A percentile compares a stretch with the other conserved stretches of the same genome.
Evolutionary conservation across 2,329 filamentous ascomycete genomes (phyloP).

Genomic region (Microdochium nivale): DNA sequence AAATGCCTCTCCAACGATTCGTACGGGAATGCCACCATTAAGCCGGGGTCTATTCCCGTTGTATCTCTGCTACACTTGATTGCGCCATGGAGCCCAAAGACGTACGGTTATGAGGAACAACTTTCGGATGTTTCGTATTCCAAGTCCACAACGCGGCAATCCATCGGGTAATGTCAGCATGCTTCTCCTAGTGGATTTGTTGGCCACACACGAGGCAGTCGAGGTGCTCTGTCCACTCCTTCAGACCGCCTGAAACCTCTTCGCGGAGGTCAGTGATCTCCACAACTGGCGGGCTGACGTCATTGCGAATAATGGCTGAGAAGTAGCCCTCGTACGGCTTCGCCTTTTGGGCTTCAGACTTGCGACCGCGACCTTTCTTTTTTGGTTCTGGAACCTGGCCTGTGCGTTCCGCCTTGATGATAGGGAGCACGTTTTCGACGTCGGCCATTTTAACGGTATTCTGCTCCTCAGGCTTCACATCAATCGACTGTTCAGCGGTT

Average conservation of each 20-base stretch:
- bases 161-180: neutral
- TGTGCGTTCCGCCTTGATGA: constrained; percentile 22
- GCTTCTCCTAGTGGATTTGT: constrained; percentile 30
- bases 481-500: constrained; percentile 40
- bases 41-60: no score
- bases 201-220: constrained; percentile 41
- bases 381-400: constrained; percentile 12
- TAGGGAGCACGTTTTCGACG: constrained; percentile 13
- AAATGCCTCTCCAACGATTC: constrained; percentile 11
- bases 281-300: constrained; percentile 36
- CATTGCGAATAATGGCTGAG: constrained; percentile 38
- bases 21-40: neutral
- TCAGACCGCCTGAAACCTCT: constrained; percentile 37
- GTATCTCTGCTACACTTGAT: no score
- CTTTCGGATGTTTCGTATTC: no score
- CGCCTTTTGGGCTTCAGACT: constrained; percentile 24
- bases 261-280: constrained; percentile 43
- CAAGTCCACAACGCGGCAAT: neutral
- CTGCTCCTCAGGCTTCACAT: constrained; percentile 37
- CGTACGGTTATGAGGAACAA: no score
- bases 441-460: constrained; percentile 22
- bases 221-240: constrained; percentile 43
- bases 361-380: constrained; percentile 26
- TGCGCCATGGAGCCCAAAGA: no score
- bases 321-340: constrained; percentile 45